Evolutionary conservation across 805 yeast genomes (phyloP), one percentile per base, ranked within the genome.

Genomic region (Schwanniomyces occidentalis): DNA sequence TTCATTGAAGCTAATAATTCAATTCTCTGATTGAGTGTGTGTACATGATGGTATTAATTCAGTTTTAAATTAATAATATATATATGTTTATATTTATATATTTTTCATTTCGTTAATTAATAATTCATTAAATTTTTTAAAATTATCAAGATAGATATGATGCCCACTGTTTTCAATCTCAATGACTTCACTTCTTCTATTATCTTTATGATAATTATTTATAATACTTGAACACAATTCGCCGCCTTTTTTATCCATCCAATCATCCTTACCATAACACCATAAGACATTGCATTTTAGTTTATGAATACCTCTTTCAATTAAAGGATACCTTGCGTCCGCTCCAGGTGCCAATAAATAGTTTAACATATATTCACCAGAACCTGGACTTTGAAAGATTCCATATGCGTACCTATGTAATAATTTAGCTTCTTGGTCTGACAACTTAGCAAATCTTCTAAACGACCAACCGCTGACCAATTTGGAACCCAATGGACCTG

Each of bases 331-430:
- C 42, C 96, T 69, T 1, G 97, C 95, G 31, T 78, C 77, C 0
- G 95, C 98, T 3, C 98, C 99, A 5, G 96, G 95, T 0, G 87
- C 90, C 16, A 91, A 63, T 13, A 89, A 67, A 52, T 83, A 85
- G 46, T 87, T 85, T 45, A 93, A 66, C 69, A 91, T 81, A 56
- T 91, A 91, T 61, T 91, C 99, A 5, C 98, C 98, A 0, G 95
- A 85, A 0, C 99, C 99, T 3, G 71, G 76, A 6, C 86, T 82
- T 45, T 82, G 85, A 69, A 93, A 93, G 8, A 90, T 86, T 4
- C 81, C 76, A 58, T 91, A 90, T 0, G 91, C 69, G 56, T 93
- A 93, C 45, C 71, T 69, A 52, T 93, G 98, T 45, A 91, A 63
- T 5, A 76, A 65, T 15, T 60, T 57, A 15, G 71, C 59, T 49